A percentile compares a stretch with the other conserved stretches of the same genome.
Conservation (phyloP, 2,329 filamentous ascomycete genomes). For the Phialophora chinensis region DNA sequence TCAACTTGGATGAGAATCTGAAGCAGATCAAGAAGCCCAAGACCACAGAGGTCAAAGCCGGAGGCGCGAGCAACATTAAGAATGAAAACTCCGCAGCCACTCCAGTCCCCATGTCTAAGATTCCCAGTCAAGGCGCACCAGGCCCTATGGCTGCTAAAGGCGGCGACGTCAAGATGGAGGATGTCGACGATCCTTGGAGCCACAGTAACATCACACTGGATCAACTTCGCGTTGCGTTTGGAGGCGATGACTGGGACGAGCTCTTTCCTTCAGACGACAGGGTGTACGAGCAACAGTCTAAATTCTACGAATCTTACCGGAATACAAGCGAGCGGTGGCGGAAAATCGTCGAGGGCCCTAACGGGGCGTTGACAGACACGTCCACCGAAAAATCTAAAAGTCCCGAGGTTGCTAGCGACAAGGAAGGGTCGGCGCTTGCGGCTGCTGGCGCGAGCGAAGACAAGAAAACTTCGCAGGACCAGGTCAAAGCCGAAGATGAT, state of each 20-base stretch:
- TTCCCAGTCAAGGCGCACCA: constrained; percentile 25
- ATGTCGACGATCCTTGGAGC: constrained; percentile 32
- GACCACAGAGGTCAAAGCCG: constrained; percentile 30
- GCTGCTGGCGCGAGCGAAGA: constrained; percentile 8
- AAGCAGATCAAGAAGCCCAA: constrained; percentile 46
- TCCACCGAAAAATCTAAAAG: constrained; percentile 36
- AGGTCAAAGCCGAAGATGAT: constrained; percentile 30
- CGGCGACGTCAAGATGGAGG: constrained; percentile 15
- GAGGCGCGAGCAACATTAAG: constrained; percentile 24
- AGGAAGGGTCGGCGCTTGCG: constrained; percentile 24
- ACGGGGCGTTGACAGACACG: constrained; percentile 35
- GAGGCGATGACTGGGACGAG: constrained; percentile 37
- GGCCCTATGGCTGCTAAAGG: constrained; percentile 1
- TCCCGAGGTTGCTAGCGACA: constrained; percentile 30
- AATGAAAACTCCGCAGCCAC: constrained; percentile 29
- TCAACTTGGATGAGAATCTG: constrained; percentile 57
- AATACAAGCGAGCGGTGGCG: constrained; percentile 33
- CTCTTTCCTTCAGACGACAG: constrained; percentile 36
- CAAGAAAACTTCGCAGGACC: constrained; percentile 19
- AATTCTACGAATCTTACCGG: constrained; percentile 32
- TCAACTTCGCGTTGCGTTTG: constrained; percentile 35
- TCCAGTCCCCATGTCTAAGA: constrained; percentile 33
- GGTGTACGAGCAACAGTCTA: constrained; percentile 26
- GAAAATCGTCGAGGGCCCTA: constrained; percentile 33
- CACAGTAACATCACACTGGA: constrained; percentile 35